Percentiles rank a stretch among this genome's conserved stretches.
These are phyloP conservation scores for Aspergillus puulaauensis DNA, from an alignment of 2,329 filamentous ascomycete genomes.

Conservation along the genomic window DNA sequence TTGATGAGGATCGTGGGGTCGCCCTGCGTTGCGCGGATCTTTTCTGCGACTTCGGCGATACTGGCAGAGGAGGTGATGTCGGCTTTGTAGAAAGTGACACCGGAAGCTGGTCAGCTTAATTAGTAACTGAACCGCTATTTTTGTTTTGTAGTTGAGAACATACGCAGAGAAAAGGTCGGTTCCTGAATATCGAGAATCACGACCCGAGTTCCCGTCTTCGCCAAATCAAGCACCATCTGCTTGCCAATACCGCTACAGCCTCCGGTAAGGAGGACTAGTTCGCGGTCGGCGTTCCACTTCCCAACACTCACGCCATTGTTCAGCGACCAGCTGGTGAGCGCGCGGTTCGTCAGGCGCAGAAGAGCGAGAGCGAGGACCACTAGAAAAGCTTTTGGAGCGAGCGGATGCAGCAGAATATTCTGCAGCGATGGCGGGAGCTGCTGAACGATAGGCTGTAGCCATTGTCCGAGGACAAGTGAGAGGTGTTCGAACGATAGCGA, in stretches of 20 bases:
- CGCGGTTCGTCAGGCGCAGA: conserved; percentile 28
- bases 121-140: not conserved
- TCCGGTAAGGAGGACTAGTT: conserved; percentile 38
- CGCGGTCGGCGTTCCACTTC: conserved; percentile 26
- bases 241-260: conserved; percentile 41
- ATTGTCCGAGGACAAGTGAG: conserved; percentile 25
- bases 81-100: conserved; percentile 32
- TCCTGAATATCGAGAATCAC: conserved; percentile 40
- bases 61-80: conserved; percentile 38
- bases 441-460: conserved; percentile 22
- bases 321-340: conserved; percentile 26
- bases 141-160: not conserved
- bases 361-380: conserved; percentile 24
- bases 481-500: conserved; percentile 14
- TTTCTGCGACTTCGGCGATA: conserved; percentile 33
- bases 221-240: conserved; percentile 34
- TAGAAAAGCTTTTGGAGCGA: conserved; percentile 28
- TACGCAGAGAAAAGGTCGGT: conserved; percentile 31
- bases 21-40: conserved; percentile 42
- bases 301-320: conserved; percentile 32
- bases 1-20: conserved; percentile 51
- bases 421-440: conserved; percentile 30
- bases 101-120: not conserved
- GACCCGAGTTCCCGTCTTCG: conserved; percentile 29
- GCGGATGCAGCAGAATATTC: conserved; percentile 24